Evolutionary conservation across 495 filamentous ascomycete species (phyloP).

Genomic region (Xylaria longipes): DNA sequence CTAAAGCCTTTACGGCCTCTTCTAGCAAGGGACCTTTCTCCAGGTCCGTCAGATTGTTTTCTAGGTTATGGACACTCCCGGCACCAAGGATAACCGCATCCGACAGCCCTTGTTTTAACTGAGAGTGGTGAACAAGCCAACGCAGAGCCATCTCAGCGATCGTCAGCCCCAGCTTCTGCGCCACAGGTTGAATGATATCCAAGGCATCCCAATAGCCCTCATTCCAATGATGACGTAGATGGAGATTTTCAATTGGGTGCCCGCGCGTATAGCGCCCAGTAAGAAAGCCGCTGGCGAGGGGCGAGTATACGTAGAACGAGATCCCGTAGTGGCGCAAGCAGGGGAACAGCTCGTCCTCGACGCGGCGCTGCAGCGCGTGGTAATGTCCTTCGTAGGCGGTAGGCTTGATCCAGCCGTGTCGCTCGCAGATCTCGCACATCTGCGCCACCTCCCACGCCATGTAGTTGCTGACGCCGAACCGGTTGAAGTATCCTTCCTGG

Average conservation of each 20-base stretch:
- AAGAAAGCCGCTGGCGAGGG: conserved; percentile 56
- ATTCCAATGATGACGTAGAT: conserved; percentile 52
- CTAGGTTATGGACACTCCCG: conserved; percentile 54
- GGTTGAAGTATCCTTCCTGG: conserved; percentile 53
- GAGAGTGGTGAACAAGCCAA: conserved; percentile 56
- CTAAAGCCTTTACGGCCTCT: conserved; percentile 59
- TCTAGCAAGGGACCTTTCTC: conserved; percentile 61
- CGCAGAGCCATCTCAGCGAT: conserved; percentile 54
- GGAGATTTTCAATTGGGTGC: neutral
- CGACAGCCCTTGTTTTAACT: conserved; percentile 45
- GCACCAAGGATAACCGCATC: conserved; percentile 64
- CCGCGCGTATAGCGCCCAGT: conserved; percentile 44
- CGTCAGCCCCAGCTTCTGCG: conserved; percentile 52
- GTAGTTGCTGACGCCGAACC: conserved; percentile 59
- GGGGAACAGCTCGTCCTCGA: conserved; percentile 57
- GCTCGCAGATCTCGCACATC: conserved; percentile 56
- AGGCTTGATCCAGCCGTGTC: conserved; percentile 64
- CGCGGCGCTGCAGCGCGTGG: conserved; percentile 63
- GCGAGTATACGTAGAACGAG: conserved; percentile 57
- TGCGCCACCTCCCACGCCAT: conserved; percentile 57
- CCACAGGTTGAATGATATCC: conserved; percentile 51
- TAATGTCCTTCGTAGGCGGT: conserved; percentile 72
- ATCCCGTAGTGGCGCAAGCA: conserved; percentile 61
- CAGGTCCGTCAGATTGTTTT: conserved; percentile 56
- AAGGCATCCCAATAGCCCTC: conserved; percentile 55